Conservation (phyloP, 768 basidiomycete species). For the Mycena vulgaris region DNA sequence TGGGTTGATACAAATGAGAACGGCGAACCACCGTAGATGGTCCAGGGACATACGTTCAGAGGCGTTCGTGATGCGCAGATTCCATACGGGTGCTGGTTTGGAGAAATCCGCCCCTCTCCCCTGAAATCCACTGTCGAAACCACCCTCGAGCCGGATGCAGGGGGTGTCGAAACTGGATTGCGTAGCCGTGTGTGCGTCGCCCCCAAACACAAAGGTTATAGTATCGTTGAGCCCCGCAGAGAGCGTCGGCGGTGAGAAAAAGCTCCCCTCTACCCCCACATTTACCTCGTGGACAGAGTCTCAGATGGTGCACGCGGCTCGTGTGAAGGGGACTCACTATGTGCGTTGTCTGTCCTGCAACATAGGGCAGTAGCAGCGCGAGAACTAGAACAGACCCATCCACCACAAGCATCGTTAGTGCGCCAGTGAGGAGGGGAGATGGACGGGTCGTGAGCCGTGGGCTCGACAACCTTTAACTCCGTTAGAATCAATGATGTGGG, state of each 20-base stretch:
- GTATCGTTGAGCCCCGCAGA: conserved; percentile 52
- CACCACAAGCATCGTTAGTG: background rate
- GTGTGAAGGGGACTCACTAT: conserved; percentile 2
- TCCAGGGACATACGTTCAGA: conserved; percentile 40
- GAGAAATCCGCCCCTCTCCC: conserved; percentile 42
- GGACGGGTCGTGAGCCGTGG: background rate
- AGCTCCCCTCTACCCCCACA: conserved; percentile 58
- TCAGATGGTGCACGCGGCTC: background rate
- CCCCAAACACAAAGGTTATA: conserved; percentile 57
- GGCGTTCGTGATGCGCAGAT: conserved; percentile 52
- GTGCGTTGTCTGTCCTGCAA: conserved; percentile 25
- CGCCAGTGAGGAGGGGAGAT: background rate
- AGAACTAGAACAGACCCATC: background rate
- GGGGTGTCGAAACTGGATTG: conserved; percentile 55
- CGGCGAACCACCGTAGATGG: conserved; percentile 2
- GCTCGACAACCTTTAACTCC: background rate
- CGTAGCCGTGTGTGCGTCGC: conserved; percentile 57
- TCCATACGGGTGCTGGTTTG: conserved; percentile 48
- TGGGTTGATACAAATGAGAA: conserved; percentile 19
- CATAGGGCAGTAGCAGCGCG: background rate
- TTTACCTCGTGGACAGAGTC: conserved; percentile 46
- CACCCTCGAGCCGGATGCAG: conserved; percentile 55
- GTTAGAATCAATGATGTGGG: background rate
- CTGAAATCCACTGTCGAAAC: conserved; percentile 57
- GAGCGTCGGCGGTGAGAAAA: conserved; percentile 53